phyloP scores from a whole-genome alignment of 1,139 yeast genomes.

The Taiozyma sp. region DNA sequence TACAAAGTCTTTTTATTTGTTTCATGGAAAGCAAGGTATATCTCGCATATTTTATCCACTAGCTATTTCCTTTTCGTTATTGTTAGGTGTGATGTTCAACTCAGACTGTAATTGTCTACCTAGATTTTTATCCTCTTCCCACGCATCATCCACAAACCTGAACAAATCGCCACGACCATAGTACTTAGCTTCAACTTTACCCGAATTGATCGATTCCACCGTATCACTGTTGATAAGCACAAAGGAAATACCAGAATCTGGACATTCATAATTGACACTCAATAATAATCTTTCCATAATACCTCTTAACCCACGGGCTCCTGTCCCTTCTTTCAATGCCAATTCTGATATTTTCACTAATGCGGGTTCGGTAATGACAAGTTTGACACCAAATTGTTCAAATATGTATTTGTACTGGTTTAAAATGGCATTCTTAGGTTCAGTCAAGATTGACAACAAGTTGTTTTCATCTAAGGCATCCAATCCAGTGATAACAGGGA shows the following conservation, averaged over 20 bases:
- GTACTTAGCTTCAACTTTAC: constrained; percentile 36
- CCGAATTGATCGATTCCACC: constrained; percentile 29
- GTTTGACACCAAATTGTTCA: constrained; percentile 40
- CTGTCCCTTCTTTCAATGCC: constrained; percentile 44
- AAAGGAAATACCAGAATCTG: constrained; percentile 41
- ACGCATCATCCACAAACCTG: constrained; percentile 30
- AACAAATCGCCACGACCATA: constrained; percentile 36
- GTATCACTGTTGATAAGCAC: constrained; percentile 37
- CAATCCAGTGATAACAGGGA: constrained; percentile 43
- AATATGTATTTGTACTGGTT: constrained; percentile 45
- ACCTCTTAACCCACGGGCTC: constrained; percentile 49
- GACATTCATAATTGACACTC: constrained; percentile 48
- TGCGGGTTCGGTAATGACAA: constrained; percentile 41
- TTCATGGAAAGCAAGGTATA: neutral
- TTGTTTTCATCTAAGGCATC: constrained; percentile 37
- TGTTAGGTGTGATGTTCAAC: constrained; percentile 6
- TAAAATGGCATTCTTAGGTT: constrained; percentile 45
- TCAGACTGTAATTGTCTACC: constrained; percentile 8
- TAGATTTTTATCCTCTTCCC: constrained; percentile 29
- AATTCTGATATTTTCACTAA: constrained; percentile 37
- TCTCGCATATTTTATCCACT: neutral
- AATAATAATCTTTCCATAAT: constrained; percentile 44
- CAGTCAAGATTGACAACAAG: constrained; percentile 39
- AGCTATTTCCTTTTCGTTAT: neutral
- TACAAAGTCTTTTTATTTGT: neutral